Base-by-base conservation (phyloP, 169 alveolate species). In the Plasmodium gaboni region DNA sequence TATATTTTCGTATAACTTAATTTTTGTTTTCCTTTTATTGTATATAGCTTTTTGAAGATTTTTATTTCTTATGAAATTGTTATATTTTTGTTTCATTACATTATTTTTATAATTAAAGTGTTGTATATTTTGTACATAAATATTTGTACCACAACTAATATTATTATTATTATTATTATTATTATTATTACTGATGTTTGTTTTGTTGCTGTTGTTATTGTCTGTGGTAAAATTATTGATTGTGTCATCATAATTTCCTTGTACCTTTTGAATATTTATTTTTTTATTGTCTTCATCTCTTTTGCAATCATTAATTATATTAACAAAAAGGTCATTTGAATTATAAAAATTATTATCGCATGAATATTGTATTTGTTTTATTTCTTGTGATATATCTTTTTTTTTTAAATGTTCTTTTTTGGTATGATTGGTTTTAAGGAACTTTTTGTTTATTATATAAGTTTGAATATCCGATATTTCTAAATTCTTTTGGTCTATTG, bases 1-100 rank as follows among this genome's bases (percentile, higher is more conserved):
- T 10, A 67, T 67, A 55, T 68, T 67, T 80, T 80, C 85, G 60
- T 80, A 80, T 50, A 80, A 44, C 32, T 80, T 57, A 55, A 71
- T 55, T 80, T 80, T 80, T 22, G 73, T 19, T 42, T 44, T 24
- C 19, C 69, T 69, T 67, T 80, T 80, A 51, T 19, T 51, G 55
- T 50, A 65, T 2, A 19, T 65, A 28, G 15, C 68, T 67, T 48
- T 53, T 42, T 17, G 22, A 26, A 10, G 13, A 2, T n/a, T 44
- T 13, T 80, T 68, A 67, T 80, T 80, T 80, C 44, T 32, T 32
- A 32, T 4, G 4, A 32, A 32, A 32, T 32, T 32, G 44, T 32
- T 32, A 32, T 32, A 32, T 32, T 32, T 32, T 5, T 32, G 8
- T 7, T 32, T 32, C 44, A 32, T 32, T 32, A 32, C 44, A 3